These are phyloP conservation scores for Raffaelea arxii DNA, from an alignment of 2,329 filamentous ascomycete species.

Conservation along the genomic window DNA sequence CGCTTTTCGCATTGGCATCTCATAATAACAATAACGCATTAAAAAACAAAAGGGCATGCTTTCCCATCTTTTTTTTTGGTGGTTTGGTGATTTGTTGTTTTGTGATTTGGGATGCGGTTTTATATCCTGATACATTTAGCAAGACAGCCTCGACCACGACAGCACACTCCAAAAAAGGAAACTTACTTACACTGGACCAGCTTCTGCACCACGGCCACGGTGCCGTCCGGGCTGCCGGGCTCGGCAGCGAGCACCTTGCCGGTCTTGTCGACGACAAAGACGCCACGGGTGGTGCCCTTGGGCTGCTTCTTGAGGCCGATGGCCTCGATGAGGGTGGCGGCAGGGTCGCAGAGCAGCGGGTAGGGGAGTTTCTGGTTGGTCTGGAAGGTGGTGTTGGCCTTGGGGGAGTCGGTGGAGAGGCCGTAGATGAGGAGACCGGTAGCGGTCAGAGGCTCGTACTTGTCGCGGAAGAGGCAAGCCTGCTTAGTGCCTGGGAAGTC, in stretches of 20 bases:
- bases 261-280: slow-evolving; percentile 75
- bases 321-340: slow-evolving; percentile 64
- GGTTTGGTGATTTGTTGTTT: too few relatives aligned
- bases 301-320: slow-evolving; percentile 77
- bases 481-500: slow-evolving; percentile 68
- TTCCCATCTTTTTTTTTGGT: too few relatives aligned
- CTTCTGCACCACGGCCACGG: slow-evolving; percentile 65
- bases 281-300: slow-evolving; percentile 72
- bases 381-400: slow-evolving; percentile 88
- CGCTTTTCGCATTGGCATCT: too few relatives aligned
- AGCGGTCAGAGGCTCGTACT: slow-evolving; percentile 63
- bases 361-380: slow-evolving; percentile 86
- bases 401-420: slow-evolving; percentile 77
- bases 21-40: too few relatives aligned
- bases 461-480: slow-evolving; percentile 87
- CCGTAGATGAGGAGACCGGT: slow-evolving; percentile 83
- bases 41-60: too few relatives aligned
- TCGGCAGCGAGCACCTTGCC: slow-evolving; percentile 66
- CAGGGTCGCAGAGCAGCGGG: slow-evolving; percentile 74
- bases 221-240: slow-evolving; percentile 66
- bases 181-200: slow-evolving; percentile 39
- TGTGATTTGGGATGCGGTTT: too few relatives aligned
- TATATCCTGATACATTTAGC: too few relatives aligned
- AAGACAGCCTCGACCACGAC: too few relatives aligned
- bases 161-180: too few relatives aligned